phyloP scores from a whole-genome alignment of 2,329 filamentous ascomycete genomes.

The Hypoxylon sp. region DNA sequence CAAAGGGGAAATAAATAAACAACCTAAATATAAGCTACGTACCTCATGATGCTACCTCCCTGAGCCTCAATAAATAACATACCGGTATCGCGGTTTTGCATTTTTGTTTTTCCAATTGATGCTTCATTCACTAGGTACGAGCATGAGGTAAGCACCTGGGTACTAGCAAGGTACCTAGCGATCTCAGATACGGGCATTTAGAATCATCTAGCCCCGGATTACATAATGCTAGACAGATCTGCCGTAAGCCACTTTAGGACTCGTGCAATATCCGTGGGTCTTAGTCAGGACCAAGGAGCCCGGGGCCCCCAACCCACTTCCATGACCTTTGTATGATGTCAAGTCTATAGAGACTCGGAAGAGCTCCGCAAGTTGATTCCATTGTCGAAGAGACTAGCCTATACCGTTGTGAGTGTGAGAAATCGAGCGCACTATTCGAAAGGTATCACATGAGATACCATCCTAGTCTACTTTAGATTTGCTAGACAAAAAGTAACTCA shows the following conservation, averaged over 20 bases:
- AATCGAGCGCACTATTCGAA: conserved; percentile 5
- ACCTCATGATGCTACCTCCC: background rate
- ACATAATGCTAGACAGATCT: conserved; percentile 19
- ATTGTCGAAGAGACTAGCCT: conserved; percentile 19
- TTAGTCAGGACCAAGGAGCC: conserved; percentile 20
- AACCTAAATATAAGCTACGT: background rate
- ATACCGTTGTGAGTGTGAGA: conserved; percentile 1
- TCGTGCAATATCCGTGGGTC: conserved; percentile 6
- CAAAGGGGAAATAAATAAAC: conserved; percentile 2
- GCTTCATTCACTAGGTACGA: background rate
- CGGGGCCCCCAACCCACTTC: conserved; percentile 17
- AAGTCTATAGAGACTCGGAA: conserved; percentile 28
- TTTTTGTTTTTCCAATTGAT: background rate
- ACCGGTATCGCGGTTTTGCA: background rate
- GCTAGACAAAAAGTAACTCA: conserved; percentile 13
- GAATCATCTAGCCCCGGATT: conserved; percentile 9
- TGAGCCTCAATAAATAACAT: background rate
- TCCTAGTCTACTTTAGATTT: conserved; percentile 7
- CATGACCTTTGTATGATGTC: conserved; percentile 38
- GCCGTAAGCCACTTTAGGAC: conserved; percentile 27
- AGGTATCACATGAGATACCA: conserved; percentile 1
- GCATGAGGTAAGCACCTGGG: background rate
- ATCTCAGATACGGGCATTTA: conserved; percentile 6
- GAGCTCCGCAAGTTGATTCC: conserved; percentile 17
- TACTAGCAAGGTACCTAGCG: background rate